These are phyloP conservation scores for Monsonia emarginata DNA, from an alignment of 441 rosid genomes.

Conservation along the genomic window DNA sequence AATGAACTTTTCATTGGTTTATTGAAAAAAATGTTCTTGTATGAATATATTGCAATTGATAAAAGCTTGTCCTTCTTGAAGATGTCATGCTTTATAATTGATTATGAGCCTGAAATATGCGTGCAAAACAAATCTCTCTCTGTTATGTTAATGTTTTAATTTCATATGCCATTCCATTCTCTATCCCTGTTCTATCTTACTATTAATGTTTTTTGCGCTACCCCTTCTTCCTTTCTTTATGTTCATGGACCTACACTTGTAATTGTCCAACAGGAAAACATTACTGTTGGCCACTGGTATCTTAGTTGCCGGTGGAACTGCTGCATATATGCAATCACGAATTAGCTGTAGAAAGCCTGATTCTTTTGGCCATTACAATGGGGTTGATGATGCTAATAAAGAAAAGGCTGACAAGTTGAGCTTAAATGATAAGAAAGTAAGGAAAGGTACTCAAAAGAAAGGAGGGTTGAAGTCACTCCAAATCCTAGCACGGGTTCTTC, in stretches of 20 bases:
- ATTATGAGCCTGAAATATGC: background rate
- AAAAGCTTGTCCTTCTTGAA: background rate
- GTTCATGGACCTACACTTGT: background rate
- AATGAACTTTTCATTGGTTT: background rate
- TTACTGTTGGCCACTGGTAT: slow-evolving; percentile 72
- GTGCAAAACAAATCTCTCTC: background rate
- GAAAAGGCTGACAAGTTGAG: slow-evolving; percentile 31
- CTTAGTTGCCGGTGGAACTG: slow-evolving; percentile 79
- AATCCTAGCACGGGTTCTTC: slow-evolving; percentile 66
- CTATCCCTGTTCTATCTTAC: background rate
- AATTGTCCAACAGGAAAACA: slow-evolving; percentile 48
- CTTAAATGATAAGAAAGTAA: slow-evolving; percentile 27
- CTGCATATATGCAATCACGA: slow-evolving; percentile 64
- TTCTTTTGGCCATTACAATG: slow-evolving; percentile 41
- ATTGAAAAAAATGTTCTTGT: background rate
- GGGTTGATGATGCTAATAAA: slow-evolving; percentile 32
- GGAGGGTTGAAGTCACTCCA: slow-evolving; percentile 73
- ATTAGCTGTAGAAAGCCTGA: slow-evolving; percentile 27
- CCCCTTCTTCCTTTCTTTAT: background rate
- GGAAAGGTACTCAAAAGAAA: slow-evolving; percentile 41
- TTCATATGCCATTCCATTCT: background rate
- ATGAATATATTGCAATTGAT: background rate
- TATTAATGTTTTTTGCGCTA: background rate
- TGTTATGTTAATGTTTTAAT: background rate
- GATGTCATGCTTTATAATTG: background rate